phyloP scores from a whole-genome alignment of 108 stramenopile genomes.

The Pseudonitzschia multistriata region DNA sequence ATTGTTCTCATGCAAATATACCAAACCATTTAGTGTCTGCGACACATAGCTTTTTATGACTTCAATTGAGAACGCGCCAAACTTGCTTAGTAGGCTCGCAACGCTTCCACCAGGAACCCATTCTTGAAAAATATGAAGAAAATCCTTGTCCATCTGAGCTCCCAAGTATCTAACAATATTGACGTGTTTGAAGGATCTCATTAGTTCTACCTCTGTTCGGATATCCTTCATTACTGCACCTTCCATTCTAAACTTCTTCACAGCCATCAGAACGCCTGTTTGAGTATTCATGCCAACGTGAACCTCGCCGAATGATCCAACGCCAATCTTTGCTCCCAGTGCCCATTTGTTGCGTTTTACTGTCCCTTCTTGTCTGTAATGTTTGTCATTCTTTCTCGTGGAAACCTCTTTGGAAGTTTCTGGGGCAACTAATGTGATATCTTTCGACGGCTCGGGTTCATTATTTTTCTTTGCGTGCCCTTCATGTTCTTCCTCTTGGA shows the following conservation, averaged over 20 bases:
- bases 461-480: background rate
- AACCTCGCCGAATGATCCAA: slow-evolving; percentile 93
- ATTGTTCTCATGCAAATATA: slow-evolving; percentile 83
- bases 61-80: slow-evolving; percentile 81
- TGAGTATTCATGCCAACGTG: slow-evolving; percentile 90
- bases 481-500: background rate
- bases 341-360: slow-evolving; percentile 85
- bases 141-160: slow-evolving; percentile 73
- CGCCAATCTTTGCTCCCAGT: slow-evolving; percentile 87
- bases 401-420: background rate
- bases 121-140: slow-evolving; percentile 95
- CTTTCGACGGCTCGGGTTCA: background rate
- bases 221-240: slow-evolving; percentile 50
- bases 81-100: slow-evolving; percentile 69
- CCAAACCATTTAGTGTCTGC: slow-evolving; percentile 90
- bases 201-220: slow-evolving; percentile 82
- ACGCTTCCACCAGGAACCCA: slow-evolving; percentile 96
- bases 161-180: slow-evolving; percentile 96
- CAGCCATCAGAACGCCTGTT: slow-evolving; percentile 89
- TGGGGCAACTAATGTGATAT: background rate
- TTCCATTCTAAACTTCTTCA: slow-evolving; percentile 63
- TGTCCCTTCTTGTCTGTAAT: slow-evolving; percentile 29
- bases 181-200: slow-evolving; percentile 84
- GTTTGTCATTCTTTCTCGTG: background rate
- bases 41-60: slow-evolving; percentile 77